Evolutionary conservation across 2,329 filamentous ascomycete species (phyloP).

Genomic region (Sphaerostilbella broomeana): DNA sequence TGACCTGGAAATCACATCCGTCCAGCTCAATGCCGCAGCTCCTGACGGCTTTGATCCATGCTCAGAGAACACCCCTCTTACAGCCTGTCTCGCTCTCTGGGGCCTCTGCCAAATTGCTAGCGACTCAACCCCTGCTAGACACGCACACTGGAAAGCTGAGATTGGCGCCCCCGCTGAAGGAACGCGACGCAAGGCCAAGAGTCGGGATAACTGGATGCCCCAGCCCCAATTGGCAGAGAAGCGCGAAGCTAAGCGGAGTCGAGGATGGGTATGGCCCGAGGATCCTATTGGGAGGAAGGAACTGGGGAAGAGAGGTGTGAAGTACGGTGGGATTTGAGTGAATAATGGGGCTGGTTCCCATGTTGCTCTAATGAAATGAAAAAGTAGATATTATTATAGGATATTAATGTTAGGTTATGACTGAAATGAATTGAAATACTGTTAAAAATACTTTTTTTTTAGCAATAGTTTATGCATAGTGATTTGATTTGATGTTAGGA

Average conservation of each 20-base stretch:
- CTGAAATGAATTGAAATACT: too few species aligned
- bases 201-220: slow-evolving; percentile 71
- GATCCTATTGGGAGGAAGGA: slow-evolving; percentile 67
- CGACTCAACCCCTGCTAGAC: slow-evolving; percentile 47
- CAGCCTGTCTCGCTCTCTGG: slow-evolving; percentile 69
- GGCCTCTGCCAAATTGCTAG: slow-evolving; percentile 67
- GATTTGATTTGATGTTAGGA: too few species aligned
- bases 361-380: background rate
- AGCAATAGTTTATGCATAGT: too few species aligned
- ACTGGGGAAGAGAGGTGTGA: slow-evolving; percentile 58
- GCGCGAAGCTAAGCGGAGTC: slow-evolving; percentile 63
- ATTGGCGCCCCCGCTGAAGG: slow-evolving; percentile 70
- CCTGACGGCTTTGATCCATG: slow-evolving; percentile 22
- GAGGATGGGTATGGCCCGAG: slow-evolving; percentile 72
- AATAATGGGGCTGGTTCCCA: slow-evolving; percentile 4
- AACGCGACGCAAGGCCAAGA: slow-evolving; percentile 60
- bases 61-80: slow-evolving; percentile 43
- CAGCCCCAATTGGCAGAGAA: slow-evolving; percentile 67
- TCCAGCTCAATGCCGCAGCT: slow-evolving; percentile 46
- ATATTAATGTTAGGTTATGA: too few species aligned
- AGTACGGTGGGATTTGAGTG: slow-evolving; percentile 37
- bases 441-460: too few species aligned
- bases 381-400: background rate
- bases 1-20: slow-evolving; percentile 67
- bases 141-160: slow-evolving; percentile 60